phyloP scores from a whole-genome alignment of 306 rosid genomes.

The Acacia acuminata region DNA sequence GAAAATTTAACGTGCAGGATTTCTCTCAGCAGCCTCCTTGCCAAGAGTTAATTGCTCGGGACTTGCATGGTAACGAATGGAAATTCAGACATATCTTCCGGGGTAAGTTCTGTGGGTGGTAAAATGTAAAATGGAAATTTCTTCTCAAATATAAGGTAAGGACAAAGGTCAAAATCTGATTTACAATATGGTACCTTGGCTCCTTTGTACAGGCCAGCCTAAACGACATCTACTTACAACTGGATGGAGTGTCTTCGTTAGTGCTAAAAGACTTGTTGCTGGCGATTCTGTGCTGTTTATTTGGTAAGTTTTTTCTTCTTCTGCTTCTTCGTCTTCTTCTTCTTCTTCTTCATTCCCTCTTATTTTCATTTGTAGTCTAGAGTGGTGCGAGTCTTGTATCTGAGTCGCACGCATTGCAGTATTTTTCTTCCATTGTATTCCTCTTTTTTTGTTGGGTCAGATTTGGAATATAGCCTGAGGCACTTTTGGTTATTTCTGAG shows the following conservation, averaged over 20 bases:
- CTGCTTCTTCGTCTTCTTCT: too few relatives aligned
- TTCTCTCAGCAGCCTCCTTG: conserved; percentile 94
- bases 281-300: conserved; percentile 97
- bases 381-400: neutral
- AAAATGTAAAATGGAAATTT: neutral
- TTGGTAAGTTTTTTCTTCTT: conserved; percentile 56
- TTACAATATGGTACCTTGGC: neutral
- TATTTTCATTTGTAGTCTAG: neutral
- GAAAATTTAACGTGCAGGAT: conserved; percentile 56
- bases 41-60: conserved; percentile 93
- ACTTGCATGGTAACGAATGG: conserved; percentile 97
- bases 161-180: neutral
- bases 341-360: neutral
- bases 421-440: too few relatives aligned
- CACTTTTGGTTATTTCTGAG: neutral
- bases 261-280: conserved; percentile 96
- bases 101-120: conserved; percentile 54
- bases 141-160: neutral
- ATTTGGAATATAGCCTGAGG: neutral
- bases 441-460: neutral
- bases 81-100: conserved; percentile 98
- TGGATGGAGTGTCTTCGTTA: conserved; percentile 99
- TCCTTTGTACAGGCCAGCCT: conserved; percentile 80
- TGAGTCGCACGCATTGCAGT: neutral
- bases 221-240: conserved; percentile 98